Evolutionary conservation across 345 rosid species (phyloP), one percentile per base, ranked within the genome.

Genomic region (Eutrema japonicum): DNA sequence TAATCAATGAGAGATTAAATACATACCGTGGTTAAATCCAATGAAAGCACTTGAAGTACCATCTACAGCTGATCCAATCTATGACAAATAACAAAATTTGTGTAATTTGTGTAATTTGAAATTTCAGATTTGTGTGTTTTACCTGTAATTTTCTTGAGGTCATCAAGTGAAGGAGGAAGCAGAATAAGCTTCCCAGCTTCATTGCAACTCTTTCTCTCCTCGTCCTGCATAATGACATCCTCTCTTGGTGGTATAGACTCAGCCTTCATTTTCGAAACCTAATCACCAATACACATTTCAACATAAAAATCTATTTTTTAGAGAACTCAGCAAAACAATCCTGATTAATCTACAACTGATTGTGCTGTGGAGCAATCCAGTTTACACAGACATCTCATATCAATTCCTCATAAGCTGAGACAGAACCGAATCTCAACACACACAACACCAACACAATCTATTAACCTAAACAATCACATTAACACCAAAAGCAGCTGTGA

Each of bases 181-280:
- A 67, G 76, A 57, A 89, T 82, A 66, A 93, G 79, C 83, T 78
- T 89, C 38, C 98, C 96, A 16, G 87, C 64, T 78, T 86, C 84
- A 42, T 2, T 67, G 35, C 82, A 77, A 53, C 65, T 7, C 16
- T 64, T 46, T 71, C 78, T 79, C 64, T 82, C 75, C 98, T 94
- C 97, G 47, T 87, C 88, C 57, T 87, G 93, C 89, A 91, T 82
- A 3, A 88, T 72, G 4, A 94, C 95, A 78, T 94, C 98, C 73
- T 91, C 98, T 79, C 84, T 83, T 10, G 97, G 97, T 5, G 98
- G 98, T 61, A 91, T 78, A 75, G 91, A 94, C 84, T 94, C 98
- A 4, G 96, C 96, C 71, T 79, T 91, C 93, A 89, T 89, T 76
- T 84, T 85, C 1, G 96, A 80, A 8, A 91, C 94, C 98, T 91